Base-by-base conservation (phyloP, 2,329 filamentous ascomycete species). In the Fusarium albidum region DNA sequence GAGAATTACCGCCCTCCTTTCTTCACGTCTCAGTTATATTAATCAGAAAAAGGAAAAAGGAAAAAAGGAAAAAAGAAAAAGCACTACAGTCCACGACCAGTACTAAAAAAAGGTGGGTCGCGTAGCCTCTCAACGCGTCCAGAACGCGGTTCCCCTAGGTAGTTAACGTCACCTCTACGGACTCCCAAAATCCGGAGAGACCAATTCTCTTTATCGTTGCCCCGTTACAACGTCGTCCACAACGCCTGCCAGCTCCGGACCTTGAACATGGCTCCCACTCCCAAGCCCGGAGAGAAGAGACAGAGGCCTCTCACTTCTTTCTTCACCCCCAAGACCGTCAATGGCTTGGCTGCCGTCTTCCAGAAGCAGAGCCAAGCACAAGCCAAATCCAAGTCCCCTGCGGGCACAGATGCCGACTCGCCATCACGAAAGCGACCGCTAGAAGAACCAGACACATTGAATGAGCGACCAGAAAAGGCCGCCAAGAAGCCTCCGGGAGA, bases 291-390 rank as follows among this genome's bases (percentile, higher is more conserved):
- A 25, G 75, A 71, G 48, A 90, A 89, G 73, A 90, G 88, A 66
- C 91, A 97, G 69, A 84, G 88, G 62, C 91, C 91, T 1, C 88
- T 97, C 56, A 95, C 91, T 4, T 93, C 87, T 69, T 96, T 96
- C 75, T 96, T 96, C 71, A 83, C 86, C 1, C 85, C 85, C 12
- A 87, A 82, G 59, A 76, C 83, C 11, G 70, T 75, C 68, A 82
- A 81, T 70, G 77, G 76, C 51, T 64, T 77, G 18, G 66, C 72
- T n/a, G 68, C 74, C 29, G 66, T 69, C 38, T 69, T 73, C 49
- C 63, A 69, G 56, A 73, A 74, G 49, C 67, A 71, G 57, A 64
- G 57, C 41, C 63, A 67, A 29, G 52, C 63, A 29, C 59, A 60
- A 39, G 59, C 60, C 17, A 58, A 58, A 26, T 63, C 72, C 41